Evolutionary conservation across 805 yeast species (phyloP).

Genomic region (Pichia pseudocactophila): DNA sequence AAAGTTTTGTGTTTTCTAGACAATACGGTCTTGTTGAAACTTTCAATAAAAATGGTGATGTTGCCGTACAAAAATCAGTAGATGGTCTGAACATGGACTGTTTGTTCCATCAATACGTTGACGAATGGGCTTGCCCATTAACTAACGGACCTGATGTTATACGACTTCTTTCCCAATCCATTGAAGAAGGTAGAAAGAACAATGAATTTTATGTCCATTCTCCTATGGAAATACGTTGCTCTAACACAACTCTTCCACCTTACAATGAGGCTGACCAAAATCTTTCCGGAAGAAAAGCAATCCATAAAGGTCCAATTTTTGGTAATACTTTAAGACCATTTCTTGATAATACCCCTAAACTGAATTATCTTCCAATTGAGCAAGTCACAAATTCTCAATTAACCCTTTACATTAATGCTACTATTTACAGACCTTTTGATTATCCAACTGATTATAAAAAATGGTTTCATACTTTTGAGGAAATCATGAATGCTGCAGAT

Average conservation of each 20-base stretch:
- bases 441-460: conserved; percentile 60
- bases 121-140: conserved; percentile 96
- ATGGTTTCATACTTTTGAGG: conserved; percentile 84
- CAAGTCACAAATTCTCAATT: conserved; percentile 62
- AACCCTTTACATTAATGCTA: conserved; percentile 83
- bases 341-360: conserved; percentile 69
- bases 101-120: conserved; percentile 83
- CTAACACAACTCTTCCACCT: conserved; percentile 59
- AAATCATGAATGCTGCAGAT: conserved; percentile 61
- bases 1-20: conserved; percentile 72
- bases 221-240: conserved; percentile 90
- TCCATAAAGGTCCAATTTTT: conserved; percentile 67
- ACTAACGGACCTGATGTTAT: conserved; percentile 67
- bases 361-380: conserved; percentile 47
- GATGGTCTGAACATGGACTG: conserved; percentile 94
- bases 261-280: conserved; percentile 31
- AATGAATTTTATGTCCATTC: conserved; percentile 82
- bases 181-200: conserved; percentile 46
- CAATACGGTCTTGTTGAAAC: conserved; percentile 77
- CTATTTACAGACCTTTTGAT: conserved; percentile 91
- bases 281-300: conserved; percentile 39
- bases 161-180: conserved; percentile 49
- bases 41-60: conserved; percentile 39
- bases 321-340: conserved; percentile 81
- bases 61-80: conserved; percentile 71